Conservation (phyloP, 139 green algal genomes). For the Dunaliella primolecta region DNA sequence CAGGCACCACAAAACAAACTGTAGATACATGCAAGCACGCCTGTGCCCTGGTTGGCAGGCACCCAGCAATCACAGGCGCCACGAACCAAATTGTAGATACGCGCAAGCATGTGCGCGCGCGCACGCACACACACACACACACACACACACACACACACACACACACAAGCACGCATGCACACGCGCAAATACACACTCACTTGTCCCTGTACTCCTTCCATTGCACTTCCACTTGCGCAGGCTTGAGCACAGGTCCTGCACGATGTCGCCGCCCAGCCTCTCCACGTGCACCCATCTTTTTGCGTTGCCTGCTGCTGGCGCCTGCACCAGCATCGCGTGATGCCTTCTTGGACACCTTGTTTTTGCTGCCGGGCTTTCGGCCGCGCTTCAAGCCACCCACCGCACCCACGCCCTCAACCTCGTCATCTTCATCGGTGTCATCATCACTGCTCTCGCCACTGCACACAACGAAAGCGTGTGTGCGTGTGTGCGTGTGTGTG, state of each 20-base stretch:
- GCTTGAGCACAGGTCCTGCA: neutral
- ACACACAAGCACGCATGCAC: neutral
- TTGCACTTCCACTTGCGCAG: neutral
- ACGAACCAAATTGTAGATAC: too few relatives aligned
- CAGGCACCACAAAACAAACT: too few relatives aligned
- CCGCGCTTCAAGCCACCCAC: neutral
- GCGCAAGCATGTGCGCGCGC: too few relatives aligned
- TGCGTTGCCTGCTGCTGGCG: neutral
- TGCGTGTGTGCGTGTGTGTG: neutral
- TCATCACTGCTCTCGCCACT: neutral
- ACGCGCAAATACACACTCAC: neutral
- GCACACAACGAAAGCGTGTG: neutral
- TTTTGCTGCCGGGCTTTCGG: neutral
- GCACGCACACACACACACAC: neutral
- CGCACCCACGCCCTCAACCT: neutral
- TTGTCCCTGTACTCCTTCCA: slow-evolving; percentile 9
- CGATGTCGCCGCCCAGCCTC: neutral
- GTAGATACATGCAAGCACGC: too few relatives aligned
- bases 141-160: neutral
- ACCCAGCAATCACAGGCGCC: too few relatives aligned
- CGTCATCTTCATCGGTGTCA: neutral
- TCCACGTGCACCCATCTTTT: neutral
- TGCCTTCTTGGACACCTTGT: neutral
- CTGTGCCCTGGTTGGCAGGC: neutral
- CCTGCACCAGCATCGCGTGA: neutral